Evolutionary conservation across 352 stramenopile genomes (phyloP).

Genomic region (Pythium coloratum): DNA sequence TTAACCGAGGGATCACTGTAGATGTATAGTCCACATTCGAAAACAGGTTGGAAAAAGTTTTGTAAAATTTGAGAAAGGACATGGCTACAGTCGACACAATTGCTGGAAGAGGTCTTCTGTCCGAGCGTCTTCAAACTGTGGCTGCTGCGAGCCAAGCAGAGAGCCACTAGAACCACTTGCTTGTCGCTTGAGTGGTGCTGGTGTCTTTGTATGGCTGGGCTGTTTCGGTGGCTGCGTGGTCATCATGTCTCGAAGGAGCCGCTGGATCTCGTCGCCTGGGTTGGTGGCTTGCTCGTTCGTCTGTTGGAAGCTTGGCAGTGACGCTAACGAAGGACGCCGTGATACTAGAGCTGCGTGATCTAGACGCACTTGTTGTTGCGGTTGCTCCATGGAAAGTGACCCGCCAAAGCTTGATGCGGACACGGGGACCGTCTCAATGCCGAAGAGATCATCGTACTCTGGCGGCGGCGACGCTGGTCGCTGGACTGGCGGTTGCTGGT

Average conservation of each 20-base stretch:
- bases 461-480: slow-evolving; percentile 46
- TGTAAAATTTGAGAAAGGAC: neutral
- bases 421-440: slow-evolving; percentile 53
- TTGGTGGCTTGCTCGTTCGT: slow-evolving; percentile 18
- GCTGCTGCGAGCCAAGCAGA: neutral
- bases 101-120: slow-evolving; percentile 66
- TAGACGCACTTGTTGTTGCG: neutral
- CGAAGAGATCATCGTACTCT: slow-evolving; percentile 63
- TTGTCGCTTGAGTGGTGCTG: neutral
- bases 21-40: too few relatives aligned
- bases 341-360: neutral
- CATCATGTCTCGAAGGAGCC: slow-evolving; percentile 52
- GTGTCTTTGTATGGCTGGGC: neutral
- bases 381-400: neutral
- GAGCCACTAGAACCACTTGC: neutral
- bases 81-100: slow-evolving; percentile 37
- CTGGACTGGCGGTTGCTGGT: neutral
- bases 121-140: slow-evolving; percentile 58
- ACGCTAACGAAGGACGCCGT: neutral
- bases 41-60: neutral
- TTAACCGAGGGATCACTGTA: too few relatives aligned
- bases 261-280: slow-evolving; percentile 55
- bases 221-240: neutral
- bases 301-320: neutral
- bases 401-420: neutral